Conservation (phyloP, 441 rosid species). For the Corymbia citriodora region DNA sequence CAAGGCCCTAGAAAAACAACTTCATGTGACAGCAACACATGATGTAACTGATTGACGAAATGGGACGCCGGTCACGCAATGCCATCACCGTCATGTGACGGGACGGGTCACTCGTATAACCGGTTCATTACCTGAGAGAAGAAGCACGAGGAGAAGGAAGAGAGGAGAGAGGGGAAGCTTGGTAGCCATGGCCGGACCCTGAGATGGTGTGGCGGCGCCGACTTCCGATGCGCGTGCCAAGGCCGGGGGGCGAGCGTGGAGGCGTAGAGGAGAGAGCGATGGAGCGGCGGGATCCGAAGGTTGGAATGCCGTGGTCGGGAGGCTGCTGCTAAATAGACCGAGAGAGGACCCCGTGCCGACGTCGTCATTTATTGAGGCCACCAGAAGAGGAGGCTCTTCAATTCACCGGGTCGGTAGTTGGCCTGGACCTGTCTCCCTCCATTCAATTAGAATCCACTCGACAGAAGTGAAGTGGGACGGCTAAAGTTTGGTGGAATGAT, state of each 20-base stretch:
- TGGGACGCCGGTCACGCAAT: fast-evolving
- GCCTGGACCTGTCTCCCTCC: not conserved
- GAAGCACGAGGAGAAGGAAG: not conserved
- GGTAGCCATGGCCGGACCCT: not conserved
- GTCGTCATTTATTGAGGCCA: not conserved
- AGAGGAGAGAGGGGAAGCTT: not conserved
- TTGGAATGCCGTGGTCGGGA: not conserved
- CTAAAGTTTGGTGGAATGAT: not conserved
- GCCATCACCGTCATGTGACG: not conserved
- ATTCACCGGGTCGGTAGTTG: not conserved
- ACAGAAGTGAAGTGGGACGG: not conserved
- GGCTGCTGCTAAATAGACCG: not conserved
- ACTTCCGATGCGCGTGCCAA: not conserved
- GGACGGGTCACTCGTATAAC: not conserved
- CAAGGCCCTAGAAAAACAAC: fast-evolving
- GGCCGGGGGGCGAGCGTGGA: not conserved
- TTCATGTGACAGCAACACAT: fast-evolving
- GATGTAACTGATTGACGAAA: fast-evolving
- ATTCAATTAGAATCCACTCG: not conserved
- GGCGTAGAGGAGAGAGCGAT: not conserved
- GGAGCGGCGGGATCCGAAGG: not conserved
- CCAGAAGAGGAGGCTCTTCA: not conserved
- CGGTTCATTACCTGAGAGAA: not conserved
- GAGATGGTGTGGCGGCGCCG: not conserved
- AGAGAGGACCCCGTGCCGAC: not conserved